Percentiles rank a stretch among this genome's conserved stretches.
Evolutionary conservation across 129 eudicot genomes (phyloP).

Genomic region (Glebionis coronaria): DNA sequence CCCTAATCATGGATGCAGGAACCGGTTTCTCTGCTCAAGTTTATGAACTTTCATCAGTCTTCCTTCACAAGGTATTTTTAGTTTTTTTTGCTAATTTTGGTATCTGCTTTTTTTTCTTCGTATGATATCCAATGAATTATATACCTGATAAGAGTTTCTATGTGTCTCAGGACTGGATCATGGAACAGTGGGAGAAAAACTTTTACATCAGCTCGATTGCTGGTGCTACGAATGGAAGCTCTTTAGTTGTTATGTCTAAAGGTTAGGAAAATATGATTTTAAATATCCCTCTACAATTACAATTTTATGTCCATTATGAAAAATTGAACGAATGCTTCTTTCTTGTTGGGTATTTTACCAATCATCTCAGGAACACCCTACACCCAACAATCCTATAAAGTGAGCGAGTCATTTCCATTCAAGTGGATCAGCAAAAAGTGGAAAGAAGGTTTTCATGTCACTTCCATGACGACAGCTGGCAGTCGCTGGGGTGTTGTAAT

Average conservation of each 20-base stretch:
- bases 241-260: conserved; percentile 96
- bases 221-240: conserved; percentile 93
- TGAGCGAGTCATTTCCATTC: conserved; percentile 41
- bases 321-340: not conserved
- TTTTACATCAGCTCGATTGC: conserved; percentile 91
- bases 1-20: conserved; percentile 97
- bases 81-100: not conserved
- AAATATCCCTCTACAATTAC: not conserved
- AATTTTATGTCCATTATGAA: not conserved
- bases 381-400: conserved; percentile 42
- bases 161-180: conserved; percentile 82
- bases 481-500: conserved; percentile 98
- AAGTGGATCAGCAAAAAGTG: conserved; percentile 95
- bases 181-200: conserved; percentile 99
- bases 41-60: conserved; percentile 61
- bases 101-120: not conserved
- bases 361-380: conserved; percentile 34
- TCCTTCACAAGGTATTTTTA: conserved; percentile 36
- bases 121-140: not conserved
- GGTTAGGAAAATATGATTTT: conserved; percentile 45
- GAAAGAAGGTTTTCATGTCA: conserved; percentile 99
- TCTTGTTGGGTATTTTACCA: not conserved
- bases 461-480: conserved; percentile 99
- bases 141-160: conserved; percentile 1
- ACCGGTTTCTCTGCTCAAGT: conserved; percentile 84